Base-by-base conservation (phyloP, 305 asterid species). In the Galium porrigens region DNA sequence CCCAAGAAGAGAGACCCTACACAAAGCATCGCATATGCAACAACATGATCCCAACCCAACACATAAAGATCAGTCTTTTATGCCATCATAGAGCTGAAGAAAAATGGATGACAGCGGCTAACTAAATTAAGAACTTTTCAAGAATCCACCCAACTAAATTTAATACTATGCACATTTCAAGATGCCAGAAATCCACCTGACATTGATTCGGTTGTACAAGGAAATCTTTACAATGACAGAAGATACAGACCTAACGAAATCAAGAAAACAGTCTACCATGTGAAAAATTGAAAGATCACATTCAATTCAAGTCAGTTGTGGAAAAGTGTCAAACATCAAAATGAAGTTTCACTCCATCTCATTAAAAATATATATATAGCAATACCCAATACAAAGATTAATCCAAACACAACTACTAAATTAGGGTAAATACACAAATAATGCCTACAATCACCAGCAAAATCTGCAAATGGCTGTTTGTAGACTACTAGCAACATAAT, bases 361-460 rank as follows among this genome's bases (percentile, higher is more conserved):
- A 56, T 46, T 46, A 3, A 0, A 22, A 22, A 22, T n/a, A 46
- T n/a, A 46, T 46, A 46, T 46, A 27, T 29, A 25, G 18, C 17
- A 56, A 29, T 27, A 27, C 61, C n/a, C n/a, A 25, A 33, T 56
- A 56, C 61, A 56, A 56, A 11, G 20, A 22, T 11, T 6, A 5
- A 22, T 1, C n/a, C 33, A 27, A 55, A 8, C 27, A 56, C 20
- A 11, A 3, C 25, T 1, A 15, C 34, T 64, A 64, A 51, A 32
- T 64, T 49, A 56, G 61, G 17, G 36, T 27, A 52, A 17, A 56
- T 56, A 56, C 61, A 56, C 61, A 56, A 56, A 29, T 1, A 6
- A 20, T 18, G 58, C 30, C 67, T 32, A 46, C 57, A 42, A 29
- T 8, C 67, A 46, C 29, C 58, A 63, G 4, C 55, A 49, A 49